Evolutionary conservation across 1,284 basidiomycete genomes (phyloP).

Genomic region (Polyporus tsugae): DNA sequence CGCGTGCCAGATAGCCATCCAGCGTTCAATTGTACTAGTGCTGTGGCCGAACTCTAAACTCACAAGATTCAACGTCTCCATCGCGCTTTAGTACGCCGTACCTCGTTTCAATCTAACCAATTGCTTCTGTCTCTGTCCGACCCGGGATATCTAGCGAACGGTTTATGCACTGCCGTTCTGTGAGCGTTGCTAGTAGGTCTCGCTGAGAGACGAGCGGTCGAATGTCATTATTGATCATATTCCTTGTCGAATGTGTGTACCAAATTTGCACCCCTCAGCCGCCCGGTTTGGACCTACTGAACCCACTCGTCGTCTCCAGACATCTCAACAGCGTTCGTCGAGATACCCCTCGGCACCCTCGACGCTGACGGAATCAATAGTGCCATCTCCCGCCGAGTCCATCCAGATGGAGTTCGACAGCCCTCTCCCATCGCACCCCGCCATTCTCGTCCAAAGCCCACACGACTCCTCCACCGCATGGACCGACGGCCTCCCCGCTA

Average conservation of each 20-base stretch:
- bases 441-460: constrained; percentile 18
- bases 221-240: constrained; percentile 70
- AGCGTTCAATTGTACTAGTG: too few species aligned
- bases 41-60: too few species aligned
- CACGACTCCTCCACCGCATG: constrained; percentile 9
- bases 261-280: neutral
- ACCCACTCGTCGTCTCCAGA: constrained; percentile 49
- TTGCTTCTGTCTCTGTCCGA: neutral
- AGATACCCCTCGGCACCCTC: constrained; percentile 61
- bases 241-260: constrained; percentile 77
- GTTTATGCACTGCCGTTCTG: neutral
- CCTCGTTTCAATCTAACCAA: neutral
- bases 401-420: constrained; percentile 20
- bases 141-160: neutral
- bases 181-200: neutral
- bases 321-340: constrained; percentile 75
- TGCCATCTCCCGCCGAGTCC: constrained; percentile 29
- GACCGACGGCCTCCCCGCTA: constrained; percentile 4
- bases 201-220: neutral
- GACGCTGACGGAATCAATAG: constrained; percentile 44
- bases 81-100: neutral
- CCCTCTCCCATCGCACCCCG: constrained; percentile 2
- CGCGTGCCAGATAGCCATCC: neutral
- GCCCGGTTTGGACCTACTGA: neutral
- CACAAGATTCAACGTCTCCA: too few species aligned